Evolutionary conservation across 768 basidiomycete genomes (phyloP).

Genomic region (Leucocoprinus sp.): DNA sequence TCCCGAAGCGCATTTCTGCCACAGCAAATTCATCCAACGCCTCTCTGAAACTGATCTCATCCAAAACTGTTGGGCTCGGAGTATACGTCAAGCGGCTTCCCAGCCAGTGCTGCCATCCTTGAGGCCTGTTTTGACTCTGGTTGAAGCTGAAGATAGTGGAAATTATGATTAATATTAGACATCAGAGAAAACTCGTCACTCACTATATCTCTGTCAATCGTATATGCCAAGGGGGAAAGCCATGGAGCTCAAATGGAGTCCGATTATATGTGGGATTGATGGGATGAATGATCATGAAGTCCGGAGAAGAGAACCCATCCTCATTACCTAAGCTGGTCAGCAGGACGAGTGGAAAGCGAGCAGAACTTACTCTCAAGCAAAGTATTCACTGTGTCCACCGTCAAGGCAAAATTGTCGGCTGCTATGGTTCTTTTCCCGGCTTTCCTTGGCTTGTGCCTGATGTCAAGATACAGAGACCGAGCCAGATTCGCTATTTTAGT

Average conservation of each 20-base stretch:
- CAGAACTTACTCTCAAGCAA: constrained; percentile 50
- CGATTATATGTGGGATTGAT: constrained; percentile 31
- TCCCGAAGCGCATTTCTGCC: constrained; percentile 76
- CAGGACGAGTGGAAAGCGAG: background rate
- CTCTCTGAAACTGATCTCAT: constrained; percentile 52
- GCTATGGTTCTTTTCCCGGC: constrained; percentile 15
- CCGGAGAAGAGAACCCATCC: constrained; percentile 54
- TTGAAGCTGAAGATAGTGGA: constrained; percentile 21
- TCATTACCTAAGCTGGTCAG: constrained; percentile 19
- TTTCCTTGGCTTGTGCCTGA: constrained; percentile 17
- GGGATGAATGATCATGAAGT: constrained; percentile 71
- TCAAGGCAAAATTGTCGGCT: constrained; percentile 24
- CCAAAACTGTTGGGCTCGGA: constrained; percentile 24
- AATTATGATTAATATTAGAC: background rate
- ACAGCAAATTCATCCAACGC: constrained; percentile 67
- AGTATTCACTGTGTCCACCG: constrained; percentile 36
- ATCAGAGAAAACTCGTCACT: constrained; percentile 19
- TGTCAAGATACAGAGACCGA: constrained; percentile 32
- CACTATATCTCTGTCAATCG: constrained; percentile 75
- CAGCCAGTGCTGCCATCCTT: constrained; percentile 9
- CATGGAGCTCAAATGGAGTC: constrained; percentile 56
- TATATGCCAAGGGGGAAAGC: constrained; percentile 85
- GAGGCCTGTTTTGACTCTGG: constrained; percentile 8
- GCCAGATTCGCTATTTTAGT: constrained; percentile 54
- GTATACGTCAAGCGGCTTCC: constrained; percentile 6